Base-by-base conservation (phyloP, 345 rosid genomes). In the Euclidium syriacum region DNA sequence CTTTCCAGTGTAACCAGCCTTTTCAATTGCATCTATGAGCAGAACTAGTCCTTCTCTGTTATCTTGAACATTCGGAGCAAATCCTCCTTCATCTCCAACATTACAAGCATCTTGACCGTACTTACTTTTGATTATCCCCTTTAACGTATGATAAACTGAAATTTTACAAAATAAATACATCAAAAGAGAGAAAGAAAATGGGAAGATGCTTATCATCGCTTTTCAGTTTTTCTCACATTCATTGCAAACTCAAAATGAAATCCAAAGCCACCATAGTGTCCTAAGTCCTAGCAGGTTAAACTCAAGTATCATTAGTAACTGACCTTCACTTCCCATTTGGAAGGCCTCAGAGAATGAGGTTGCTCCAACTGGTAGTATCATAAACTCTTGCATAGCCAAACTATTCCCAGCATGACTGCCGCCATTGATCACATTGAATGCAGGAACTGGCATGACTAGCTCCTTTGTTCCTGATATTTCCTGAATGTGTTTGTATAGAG, bases 71-170 rank as follows among this genome's bases (percentile, higher is more conserved):
- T 83, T 94, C 1, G 97, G 97, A 63, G 99, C 99, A 78, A 94
- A 94, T 6, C 96, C 97, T 10, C 99, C 99, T 78, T 94, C 99
- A 60, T 90, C 99, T 50, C 99, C 97, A 9, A 94, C 99, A 76
- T 90, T 94, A 85, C 99, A 94, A 60, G 97, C 99, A 80, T 90
- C 97, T 66, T 90, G 99, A 41, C 97, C 99, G 41, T 94, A 94
- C 75, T 90, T 94, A 18, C 73, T 71, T 78, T 85, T 88, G 74
- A 90, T 90, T 58, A 90, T 90, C 54, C 92, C 92, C 80, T 90
- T 90, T 57, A 90, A 70, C 22, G 52, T 80, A 74, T 94, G 97
- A 78, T 94, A 94, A 62, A 90, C 99, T 92, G 82, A 7, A 65
- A 42, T 7, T n/a, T n/a, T n/a, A n/a, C 53, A 42, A 66, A 36